phyloP scores from a whole-genome alignment of 257 asterid genomes.

The Anisodus tanguticus region DNA sequence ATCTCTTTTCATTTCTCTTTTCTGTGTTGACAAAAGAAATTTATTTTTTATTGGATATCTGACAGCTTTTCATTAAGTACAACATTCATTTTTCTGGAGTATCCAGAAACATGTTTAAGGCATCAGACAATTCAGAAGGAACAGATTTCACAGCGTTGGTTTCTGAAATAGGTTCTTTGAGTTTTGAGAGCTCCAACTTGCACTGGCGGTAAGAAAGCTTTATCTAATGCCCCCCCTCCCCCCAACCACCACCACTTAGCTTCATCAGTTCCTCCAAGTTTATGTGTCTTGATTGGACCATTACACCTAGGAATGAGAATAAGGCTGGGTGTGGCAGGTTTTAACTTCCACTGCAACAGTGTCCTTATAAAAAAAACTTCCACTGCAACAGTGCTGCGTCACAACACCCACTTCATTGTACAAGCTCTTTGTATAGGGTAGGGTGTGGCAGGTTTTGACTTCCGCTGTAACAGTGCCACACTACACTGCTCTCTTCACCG shows the following conservation, averaged over 20 bases:
- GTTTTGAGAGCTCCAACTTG: conserved; percentile 79
- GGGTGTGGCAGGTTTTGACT: not conserved
- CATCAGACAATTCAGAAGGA: conserved; percentile 56
- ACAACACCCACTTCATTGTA: not conserved
- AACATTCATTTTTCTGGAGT: conserved; percentile 87
- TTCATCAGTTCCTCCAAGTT: not conserved
- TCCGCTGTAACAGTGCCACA: not conserved
- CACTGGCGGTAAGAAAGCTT: conserved; percentile 81
- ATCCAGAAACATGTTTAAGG: conserved; percentile 69
- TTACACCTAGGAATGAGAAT: not conserved
- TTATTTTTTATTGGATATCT: conserved; percentile 27
- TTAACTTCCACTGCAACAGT: not conserved
- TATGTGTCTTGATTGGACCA: not conserved
- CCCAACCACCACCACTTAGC: not conserved
- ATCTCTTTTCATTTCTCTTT: conserved; percentile 26
- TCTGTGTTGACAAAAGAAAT: not conserved
- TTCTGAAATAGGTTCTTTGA: conserved; percentile 84
- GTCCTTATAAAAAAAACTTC: not conserved
- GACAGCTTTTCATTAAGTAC: conserved; percentile 94
- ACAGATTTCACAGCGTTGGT: conserved; percentile 77
- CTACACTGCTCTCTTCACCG: not conserved
- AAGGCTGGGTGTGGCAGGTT: conserved; percentile 19
- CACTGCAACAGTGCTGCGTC: not conserved
- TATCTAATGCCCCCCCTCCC: not conserved
- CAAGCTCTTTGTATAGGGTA: not conserved